phyloP scores from a whole-genome alignment of 257 asterid genomes.

The Petunia secreta region DNA sequence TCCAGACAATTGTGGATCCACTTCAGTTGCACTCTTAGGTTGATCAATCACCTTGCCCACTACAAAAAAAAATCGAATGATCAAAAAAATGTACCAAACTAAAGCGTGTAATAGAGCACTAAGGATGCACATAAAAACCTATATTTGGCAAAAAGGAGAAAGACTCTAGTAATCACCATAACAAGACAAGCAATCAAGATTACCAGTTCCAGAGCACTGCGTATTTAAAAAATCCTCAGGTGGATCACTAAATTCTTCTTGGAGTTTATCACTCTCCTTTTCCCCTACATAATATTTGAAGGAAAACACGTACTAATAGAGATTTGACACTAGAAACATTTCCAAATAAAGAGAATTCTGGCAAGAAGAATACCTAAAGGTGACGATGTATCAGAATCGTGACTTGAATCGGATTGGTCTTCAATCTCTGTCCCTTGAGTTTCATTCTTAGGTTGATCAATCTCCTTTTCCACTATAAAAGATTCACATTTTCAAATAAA shows the following conservation, averaged over 20 bases:
- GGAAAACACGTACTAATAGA: neutral
- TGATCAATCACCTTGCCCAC: neutral
- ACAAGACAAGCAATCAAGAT: constrained; percentile 52
- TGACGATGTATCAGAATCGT: too few species aligned
- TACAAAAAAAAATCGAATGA: neutral
- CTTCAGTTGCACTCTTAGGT: constrained; percentile 17
- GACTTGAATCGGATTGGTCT: too few species aligned
- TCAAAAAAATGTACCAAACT: neutral
- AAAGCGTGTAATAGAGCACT: neutral
- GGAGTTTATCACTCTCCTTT: constrained; percentile 15
- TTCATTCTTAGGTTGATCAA: constrained; percentile 10
- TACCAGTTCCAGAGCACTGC: constrained; percentile 34
- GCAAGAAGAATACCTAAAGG: too few species aligned
- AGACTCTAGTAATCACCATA: constrained; percentile 39
- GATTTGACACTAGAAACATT: neutral
- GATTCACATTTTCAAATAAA: too few species aligned
- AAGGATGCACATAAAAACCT: neutral
- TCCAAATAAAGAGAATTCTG: neutral
- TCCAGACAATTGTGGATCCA: neutral
- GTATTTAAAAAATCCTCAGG: constrained; percentile 6
- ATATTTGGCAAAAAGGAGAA: neutral
- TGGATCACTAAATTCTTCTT: constrained; percentile 1
- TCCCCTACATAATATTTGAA: neutral
- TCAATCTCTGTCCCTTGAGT: neutral
- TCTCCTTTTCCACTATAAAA: neutral